phyloP scores from a whole-genome alignment of 768 basidiomycete species.

The Trametes meyenii region DNA sequence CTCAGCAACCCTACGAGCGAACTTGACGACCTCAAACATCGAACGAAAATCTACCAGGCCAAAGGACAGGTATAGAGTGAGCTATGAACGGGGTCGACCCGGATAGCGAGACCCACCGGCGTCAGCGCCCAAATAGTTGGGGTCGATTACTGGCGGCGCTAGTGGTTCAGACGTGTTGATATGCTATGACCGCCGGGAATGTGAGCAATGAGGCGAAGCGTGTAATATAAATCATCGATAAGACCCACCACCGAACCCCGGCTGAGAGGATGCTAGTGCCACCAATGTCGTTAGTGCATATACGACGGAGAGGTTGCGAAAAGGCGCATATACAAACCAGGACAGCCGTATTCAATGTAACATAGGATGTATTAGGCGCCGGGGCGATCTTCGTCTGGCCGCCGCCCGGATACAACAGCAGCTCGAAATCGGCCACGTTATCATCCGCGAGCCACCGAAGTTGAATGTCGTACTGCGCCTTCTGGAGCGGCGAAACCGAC shows the following conservation, averaged over 20 bases:
- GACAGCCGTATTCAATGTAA: background rate
- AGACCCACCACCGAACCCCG: background rate
- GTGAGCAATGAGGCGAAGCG: background rate
- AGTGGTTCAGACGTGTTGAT: constrained; percentile 5
- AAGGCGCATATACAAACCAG: background rate
- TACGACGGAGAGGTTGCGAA: background rate
- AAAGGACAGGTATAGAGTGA: no score
- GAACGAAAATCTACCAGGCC: background rate
- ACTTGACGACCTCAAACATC: background rate
- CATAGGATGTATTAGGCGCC: background rate
- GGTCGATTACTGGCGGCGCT: constrained; percentile 3
- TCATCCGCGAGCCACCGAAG: background rate
- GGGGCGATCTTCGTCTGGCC: background rate
- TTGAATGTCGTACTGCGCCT: background rate
- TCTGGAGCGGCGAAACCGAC: background rate
- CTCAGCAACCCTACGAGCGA: background rate
- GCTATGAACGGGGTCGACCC: background rate
- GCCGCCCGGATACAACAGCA: constrained; percentile 4
- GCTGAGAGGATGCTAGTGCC: constrained; percentile 4
- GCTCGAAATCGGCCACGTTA: background rate
- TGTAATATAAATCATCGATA: no score
- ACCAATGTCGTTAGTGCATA: no score
- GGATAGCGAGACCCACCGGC: background rate
- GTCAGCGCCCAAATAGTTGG: background rate
- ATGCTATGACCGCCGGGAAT: background rate